Conservation (phyloP, 2,329 filamentous ascomycete genomes). For the Cryphonectria parasitica region DNA sequence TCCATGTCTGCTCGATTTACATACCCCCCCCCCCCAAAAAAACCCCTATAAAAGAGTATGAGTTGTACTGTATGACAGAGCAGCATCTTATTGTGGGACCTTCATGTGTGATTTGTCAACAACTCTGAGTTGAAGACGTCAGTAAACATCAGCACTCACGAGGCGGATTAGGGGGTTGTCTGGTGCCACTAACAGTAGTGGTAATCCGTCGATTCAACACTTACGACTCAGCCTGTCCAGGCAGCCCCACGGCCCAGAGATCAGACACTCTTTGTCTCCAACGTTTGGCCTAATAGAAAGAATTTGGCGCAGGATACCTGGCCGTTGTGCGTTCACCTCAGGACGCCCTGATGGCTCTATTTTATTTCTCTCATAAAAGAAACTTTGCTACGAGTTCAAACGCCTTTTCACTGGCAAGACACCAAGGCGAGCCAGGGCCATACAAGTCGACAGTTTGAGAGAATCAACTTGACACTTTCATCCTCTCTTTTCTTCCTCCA, state of each 20-base stretch:
- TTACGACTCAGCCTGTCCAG: not conserved
- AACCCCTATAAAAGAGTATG: not conserved
- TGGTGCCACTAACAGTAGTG: not conserved
- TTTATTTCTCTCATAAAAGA: not conserved
- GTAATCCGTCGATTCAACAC: not conserved
- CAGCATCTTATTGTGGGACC: not conserved
- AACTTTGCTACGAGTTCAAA: not conserved
- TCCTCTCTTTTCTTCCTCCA: too few species aligned
- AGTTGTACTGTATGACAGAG: not conserved
- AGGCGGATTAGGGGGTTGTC: not conserved
- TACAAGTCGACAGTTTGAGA: not conserved
- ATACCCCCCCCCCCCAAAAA: not conserved
- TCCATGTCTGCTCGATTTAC: not conserved
- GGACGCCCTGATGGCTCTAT: not conserved
- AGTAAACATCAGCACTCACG: not conserved
- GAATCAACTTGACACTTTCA: not conserved
- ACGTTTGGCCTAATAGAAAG: not conserved
- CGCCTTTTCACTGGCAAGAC: not conserved
- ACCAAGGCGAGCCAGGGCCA: not conserved
- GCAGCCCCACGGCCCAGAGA: not conserved
- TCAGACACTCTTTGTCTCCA: not conserved
- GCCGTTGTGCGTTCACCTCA: not conserved
- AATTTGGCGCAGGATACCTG: not conserved
- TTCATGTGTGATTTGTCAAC: slow-evolving; percentile 12
- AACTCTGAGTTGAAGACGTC: not conserved